A percentile compares a stretch with the other conserved stretches of the same genome.
phyloP scores from a whole-genome alignment of 306 rosid genomes.

The Dicorynia guianensis region DNA sequence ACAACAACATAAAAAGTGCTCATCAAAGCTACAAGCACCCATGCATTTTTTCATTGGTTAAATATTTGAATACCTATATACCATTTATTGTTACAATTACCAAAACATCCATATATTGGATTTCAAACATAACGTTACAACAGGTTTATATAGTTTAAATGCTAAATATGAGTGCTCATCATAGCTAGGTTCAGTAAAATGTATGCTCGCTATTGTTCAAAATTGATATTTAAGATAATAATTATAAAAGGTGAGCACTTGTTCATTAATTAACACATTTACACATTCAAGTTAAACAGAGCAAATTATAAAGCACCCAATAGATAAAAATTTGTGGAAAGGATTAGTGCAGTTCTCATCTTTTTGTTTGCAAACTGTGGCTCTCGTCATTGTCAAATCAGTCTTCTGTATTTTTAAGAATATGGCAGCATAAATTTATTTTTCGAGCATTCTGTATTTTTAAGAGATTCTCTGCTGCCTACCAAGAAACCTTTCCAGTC shows the following conservation, averaged over 20 bases:
- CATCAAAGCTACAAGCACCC: not conserved
- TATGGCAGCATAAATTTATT: too few relatives aligned
- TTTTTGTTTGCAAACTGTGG: conserved; percentile 19
- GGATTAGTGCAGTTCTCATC: not conserved
- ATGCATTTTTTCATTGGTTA: conserved; percentile 7
- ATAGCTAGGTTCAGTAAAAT: conserved; percentile 1
- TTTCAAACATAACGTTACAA: conserved; percentile 10
- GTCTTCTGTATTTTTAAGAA: not conserved
- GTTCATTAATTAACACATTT: not conserved
- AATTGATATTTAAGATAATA: not conserved
- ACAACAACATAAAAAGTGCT: not conserved
- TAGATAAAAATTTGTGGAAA: not conserved
- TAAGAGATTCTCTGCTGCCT: not conserved
- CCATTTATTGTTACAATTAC: conserved; percentile 1
- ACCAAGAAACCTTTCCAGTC: conserved; percentile 7
- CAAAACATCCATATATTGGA: not conserved
- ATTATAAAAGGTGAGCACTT: not conserved
- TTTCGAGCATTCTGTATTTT: not conserved
- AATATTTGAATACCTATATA: conserved; percentile 6
- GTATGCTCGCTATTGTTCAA: not conserved
- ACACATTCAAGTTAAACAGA: not conserved
- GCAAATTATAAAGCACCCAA: not conserved
- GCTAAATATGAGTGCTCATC: conserved; percentile 14
- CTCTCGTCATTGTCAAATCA: conserved; percentile 5
- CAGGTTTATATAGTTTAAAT: not conserved